Evolutionary conservation across 2,329 filamentous ascomycete species (phyloP).

Genomic region (Lachnellula occidentalis): DNA sequence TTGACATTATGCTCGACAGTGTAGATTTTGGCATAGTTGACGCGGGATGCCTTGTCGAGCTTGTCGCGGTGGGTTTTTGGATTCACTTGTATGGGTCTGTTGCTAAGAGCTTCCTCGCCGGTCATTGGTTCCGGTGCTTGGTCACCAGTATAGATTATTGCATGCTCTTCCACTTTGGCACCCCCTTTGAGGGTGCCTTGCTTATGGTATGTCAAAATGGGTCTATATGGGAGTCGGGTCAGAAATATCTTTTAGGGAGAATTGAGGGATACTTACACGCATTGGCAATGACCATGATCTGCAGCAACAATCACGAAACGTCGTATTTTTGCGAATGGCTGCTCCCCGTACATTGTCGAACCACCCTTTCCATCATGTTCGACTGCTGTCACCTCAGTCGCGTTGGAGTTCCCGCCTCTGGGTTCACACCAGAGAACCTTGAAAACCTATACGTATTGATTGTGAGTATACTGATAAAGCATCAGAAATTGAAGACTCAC

Average conservation of each 20-base stretch:
- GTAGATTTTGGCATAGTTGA: constrained; percentile 26
- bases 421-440: constrained; percentile 18
- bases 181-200: neutral
- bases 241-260: neutral
- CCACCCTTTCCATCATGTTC: neutral
- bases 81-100: constrained; percentile 9
- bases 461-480: neutral
- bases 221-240: neutral
- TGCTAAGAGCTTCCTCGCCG: constrained; percentile 2
- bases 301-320: constrained; percentile 15
- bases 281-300: constrained; percentile 10
- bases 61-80: neutral
- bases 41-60: constrained; percentile 9
- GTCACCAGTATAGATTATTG: neutral
- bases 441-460: constrained; percentile 11
- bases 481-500: neutral
- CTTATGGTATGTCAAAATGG: constrained; percentile 1
- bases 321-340: constrained; percentile 12
- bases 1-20: constrained; percentile 24
- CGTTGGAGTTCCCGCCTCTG: neutral
- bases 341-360: neutral
- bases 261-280: constrained; percentile 15
- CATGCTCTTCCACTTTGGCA: neutral
- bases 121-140: neutral
- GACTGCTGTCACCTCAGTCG: constrained; percentile 1